Evolutionary conservation across 768 basidiomycete species (phyloP).

Genomic region (Suillus luteus): DNA sequence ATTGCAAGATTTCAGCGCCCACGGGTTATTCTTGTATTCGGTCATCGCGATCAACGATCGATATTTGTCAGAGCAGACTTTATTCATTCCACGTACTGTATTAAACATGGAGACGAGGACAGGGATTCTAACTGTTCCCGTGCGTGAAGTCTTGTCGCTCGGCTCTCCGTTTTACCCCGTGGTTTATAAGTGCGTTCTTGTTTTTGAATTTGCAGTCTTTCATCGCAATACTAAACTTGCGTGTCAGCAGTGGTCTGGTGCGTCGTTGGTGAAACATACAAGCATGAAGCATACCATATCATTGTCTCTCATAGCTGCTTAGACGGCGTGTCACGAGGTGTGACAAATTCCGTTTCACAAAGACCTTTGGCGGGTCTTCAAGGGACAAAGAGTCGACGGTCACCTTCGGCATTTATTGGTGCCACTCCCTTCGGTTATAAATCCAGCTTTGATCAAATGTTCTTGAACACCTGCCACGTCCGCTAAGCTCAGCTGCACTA

Average conservation of each 20-base stretch:
- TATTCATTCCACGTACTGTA: not conserved
- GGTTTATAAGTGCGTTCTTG: not conserved
- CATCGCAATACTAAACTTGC: not conserved
- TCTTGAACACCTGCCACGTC: conserved; percentile 1
- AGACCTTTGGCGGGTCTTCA: not conserved
- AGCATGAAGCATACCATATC: not conserved
- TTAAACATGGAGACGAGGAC: not conserved
- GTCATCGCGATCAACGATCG: not conserved
- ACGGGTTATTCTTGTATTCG: not conserved
- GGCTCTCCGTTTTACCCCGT: not conserved
- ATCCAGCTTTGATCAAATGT: not conserved
- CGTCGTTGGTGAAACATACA: not conserved
- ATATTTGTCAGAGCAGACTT: not conserved
- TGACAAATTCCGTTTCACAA: conserved; percentile 2
- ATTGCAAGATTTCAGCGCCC: not conserved
- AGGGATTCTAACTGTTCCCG: not conserved
- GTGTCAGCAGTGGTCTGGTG: not conserved
- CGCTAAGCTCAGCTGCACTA: not conserved
- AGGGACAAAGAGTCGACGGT: conserved; percentile 2
- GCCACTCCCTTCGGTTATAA: conserved; percentile 10
- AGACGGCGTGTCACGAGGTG: not conserved
- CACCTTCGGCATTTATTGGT: not conserved
- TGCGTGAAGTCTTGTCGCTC: not conserved
- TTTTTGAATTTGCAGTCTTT: not conserved
- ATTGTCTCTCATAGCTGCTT: not conserved